Base-by-base conservation (phyloP, 306 rosid species). In the Cucumis cinereus region DNA sequence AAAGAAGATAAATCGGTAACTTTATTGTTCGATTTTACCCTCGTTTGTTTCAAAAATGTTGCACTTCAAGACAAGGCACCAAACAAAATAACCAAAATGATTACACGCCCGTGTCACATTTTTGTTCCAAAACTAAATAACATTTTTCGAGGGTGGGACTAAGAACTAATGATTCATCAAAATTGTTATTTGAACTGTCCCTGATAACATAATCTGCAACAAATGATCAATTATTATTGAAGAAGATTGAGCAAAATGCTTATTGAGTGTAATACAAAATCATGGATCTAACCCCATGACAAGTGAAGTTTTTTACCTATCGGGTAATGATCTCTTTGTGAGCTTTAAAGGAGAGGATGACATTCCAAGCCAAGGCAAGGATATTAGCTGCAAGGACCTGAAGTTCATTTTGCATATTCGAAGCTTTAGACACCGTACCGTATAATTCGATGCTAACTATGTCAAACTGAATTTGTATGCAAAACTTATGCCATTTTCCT, bases 351-450 rank as follows among this genome's bases (percentile, higher is more conserved):
- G 97, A 94, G 80, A 94, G 96, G 81, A 94, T 88, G n/a, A 94
- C 98, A 86, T 94, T 91, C 96, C 98, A 94, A 40, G 79, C 82
- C 78, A 94, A 77, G 77, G 98, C 86, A 79, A 94, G 40, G 78
- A 88, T 73, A 78, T 94, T 94, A 40, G 98, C 97, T 70, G 95
- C 93, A 81, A 94, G 97, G 62, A 94, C 98, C 97, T 94, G 92
- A 52, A 86, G 84, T 81, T 72, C 33, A 75, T 70, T 68, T 66
- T 67, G 33, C 54, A 67, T 17, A 41, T 13, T 22, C 35, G 2
- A 41, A 10, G 11, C 17, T 67, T 67, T n/a, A 43, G 8, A 23
- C 6, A 41, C 54, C 35, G 4, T 38, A 41, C 54, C 54, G 4
- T 38, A 38, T n/a, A 40, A 26, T 7, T 61, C 40, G 19, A 28